Evolutionary conservation across 805 yeast species (phyloP), one percentile per base, ranked within the genome.

Genomic region (Metschnikowia proteae): DNA sequence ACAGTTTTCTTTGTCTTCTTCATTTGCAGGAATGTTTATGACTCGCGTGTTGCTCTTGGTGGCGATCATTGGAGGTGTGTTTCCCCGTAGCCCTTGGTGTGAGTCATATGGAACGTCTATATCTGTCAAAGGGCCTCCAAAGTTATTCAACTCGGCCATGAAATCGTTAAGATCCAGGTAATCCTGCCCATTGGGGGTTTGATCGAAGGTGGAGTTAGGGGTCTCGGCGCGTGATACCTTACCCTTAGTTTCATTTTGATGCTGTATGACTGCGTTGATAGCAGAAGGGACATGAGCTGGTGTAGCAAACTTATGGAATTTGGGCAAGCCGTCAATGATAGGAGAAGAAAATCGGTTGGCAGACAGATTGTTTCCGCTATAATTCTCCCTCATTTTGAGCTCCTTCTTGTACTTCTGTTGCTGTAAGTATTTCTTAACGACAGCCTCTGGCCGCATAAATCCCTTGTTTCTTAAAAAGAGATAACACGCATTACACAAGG

Each of bases 1-100:
- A 17, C 59, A 57, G 46, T 63, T 63, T 34, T 63, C 67, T 47
- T 63, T 63, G 43, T 63, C 63, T 11, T 61, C 66, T 9, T 53
- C 64, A 37, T 61, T 68, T 32, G 73, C 80, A 48, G 75, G 78
- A n/a, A 79, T 52, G 51, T 76, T 78, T 40, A 79, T 79, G 23
- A 79, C 71, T 36, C 82, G 69, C 3, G 83, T 79, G 55, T 78
- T 79, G 37, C 76, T 63, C 57, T 79, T 79, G 4, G 78, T 76
- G n/a, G 83, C 83, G 63, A 70, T 69, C 78, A 66, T 75, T 52
- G 75, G 76, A 44, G 75, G 78, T 5, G 75, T 71, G 31, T 61
- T 68, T 35, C 65, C 69, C 49, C 29, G 52, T 6, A 54, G 34
- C 4, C 51, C 52, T 5, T 28, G 28, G 29, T 44, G 36, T 6